Evolutionary conservation across 305 asterid species (phyloP).

Genomic region (Fraxinus velutina): DNA sequence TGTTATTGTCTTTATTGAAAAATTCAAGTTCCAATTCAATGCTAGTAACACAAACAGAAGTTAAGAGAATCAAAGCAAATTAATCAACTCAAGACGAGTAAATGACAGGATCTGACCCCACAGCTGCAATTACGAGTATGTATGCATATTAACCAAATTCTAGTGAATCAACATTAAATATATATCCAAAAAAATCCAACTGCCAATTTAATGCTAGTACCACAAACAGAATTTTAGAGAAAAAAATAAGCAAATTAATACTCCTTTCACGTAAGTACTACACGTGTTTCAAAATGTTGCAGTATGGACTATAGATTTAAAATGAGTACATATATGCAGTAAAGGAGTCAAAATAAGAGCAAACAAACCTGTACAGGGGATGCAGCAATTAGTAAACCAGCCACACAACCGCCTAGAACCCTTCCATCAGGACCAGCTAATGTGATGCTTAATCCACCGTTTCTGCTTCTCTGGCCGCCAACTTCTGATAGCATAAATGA

Average conservation of each 20-base stretch:
- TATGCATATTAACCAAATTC: not conserved
- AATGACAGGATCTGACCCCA: not conserved
- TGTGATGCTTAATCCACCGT: conserved; percentile 54
- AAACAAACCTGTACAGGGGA: conserved; percentile 58
- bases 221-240: too few relatives aligned
- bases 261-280: not conserved
- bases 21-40: not conserved
- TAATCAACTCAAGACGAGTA: not conserved
- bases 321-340: not conserved
- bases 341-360: not conserved
- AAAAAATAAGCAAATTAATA: too few relatives aligned
- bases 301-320: not conserved
- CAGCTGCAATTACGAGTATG: not conserved
- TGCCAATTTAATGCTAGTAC: too few relatives aligned
- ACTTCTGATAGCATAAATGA: conserved; percentile 48
- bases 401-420: conserved; percentile 60
- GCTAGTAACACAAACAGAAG: not conserved
- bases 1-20: not conserved
- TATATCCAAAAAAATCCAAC: not conserved
- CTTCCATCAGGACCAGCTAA: conserved; percentile 58
- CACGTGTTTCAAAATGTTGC: not conserved
- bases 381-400: conserved; percentile 55
- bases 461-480: conserved; percentile 51
- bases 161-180: not conserved
- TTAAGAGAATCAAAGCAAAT: not conserved